phyloP scores from a whole-genome alignment of 1,284 basidiomycete genomes.

The Ceratobasidium sp. region DNA sequence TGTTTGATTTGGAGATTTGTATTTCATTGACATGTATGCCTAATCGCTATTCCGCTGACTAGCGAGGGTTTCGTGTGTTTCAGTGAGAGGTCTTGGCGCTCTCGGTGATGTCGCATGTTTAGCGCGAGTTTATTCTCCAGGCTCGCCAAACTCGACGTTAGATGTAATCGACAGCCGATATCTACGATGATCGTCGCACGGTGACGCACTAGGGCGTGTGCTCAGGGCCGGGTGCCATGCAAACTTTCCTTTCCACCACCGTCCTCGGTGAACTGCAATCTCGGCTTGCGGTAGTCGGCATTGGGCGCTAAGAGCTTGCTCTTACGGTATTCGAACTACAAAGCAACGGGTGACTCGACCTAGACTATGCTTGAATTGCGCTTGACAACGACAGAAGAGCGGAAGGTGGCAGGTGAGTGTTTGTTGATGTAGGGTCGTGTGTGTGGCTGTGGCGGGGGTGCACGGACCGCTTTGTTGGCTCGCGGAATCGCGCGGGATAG shows the following conservation, averaged over 20 bases:
- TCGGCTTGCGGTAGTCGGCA: too few relatives aligned
- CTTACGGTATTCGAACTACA: not conserved
- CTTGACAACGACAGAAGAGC: slow-evolving; percentile 2
- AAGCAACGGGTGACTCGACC: not conserved
- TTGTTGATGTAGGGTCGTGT: slow-evolving; percentile 5
- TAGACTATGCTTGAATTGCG: not conserved
- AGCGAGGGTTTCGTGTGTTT: not conserved
- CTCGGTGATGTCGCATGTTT: not conserved
- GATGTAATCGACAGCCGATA: not conserved
- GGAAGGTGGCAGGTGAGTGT: slow-evolving; percentile 9
- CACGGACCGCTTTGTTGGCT: slow-evolving; percentile 37
- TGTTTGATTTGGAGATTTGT: slow-evolving; percentile 6
- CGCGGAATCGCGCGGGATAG: slow-evolving; percentile 16
- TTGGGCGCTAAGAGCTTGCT: too few relatives aligned
- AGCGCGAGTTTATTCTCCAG: too few relatives aligned
- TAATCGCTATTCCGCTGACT: slow-evolving; percentile 1
- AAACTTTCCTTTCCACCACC: too few relatives aligned
- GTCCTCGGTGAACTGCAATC: too few relatives aligned
- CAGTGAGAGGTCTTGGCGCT: not conserved
- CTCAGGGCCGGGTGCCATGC: not conserved
- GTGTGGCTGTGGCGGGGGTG: slow-evolving; percentile 17
- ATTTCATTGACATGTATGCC: slow-evolving; percentile 21
- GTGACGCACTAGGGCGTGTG: slow-evolving; percentile 4
- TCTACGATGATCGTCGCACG: not conserved
- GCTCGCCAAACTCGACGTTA: too few relatives aligned